Evolutionary conservation across 768 basidiomycete species (phyloP).

Genomic region (Boletus rubescentipes): DNA sequence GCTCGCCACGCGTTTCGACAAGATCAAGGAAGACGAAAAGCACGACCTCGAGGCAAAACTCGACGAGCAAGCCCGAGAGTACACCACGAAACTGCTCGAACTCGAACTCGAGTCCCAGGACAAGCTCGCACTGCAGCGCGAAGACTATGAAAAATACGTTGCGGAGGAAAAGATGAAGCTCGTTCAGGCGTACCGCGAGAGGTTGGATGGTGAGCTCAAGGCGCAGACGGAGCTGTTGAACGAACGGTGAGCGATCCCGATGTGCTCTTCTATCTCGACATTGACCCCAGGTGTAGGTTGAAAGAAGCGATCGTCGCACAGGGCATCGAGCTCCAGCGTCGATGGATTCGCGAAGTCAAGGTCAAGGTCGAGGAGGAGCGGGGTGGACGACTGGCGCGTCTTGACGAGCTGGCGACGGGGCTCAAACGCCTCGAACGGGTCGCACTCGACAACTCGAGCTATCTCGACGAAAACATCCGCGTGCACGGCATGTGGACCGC

Average conservation of each 20-base stretch:
- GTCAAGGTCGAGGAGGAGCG: slow-evolving; percentile 95
- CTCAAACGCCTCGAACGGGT: slow-evolving; percentile 90
- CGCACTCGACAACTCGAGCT: slow-evolving; percentile 85
- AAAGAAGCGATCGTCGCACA: slow-evolving; percentile 95
- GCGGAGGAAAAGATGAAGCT: slow-evolving; percentile 74
- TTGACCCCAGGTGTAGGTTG: slow-evolving; percentile 48
- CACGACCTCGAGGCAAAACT: slow-evolving; percentile 60
- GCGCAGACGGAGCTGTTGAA: slow-evolving; percentile 93
- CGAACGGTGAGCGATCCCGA: slow-evolving; percentile 64
- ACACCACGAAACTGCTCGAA: slow-evolving; percentile 75
- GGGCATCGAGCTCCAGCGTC: slow-evolving; percentile 94
- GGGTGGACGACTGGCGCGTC: slow-evolving; percentile 89
- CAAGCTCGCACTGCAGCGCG: slow-evolving; percentile 81
- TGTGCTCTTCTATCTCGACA: not conserved
- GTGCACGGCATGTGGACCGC: slow-evolving; percentile 93
- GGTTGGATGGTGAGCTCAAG: slow-evolving; percentile 80
- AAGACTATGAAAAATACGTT: slow-evolving; percentile 79
- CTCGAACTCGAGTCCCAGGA: slow-evolving; percentile 85
- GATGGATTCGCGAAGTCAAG: slow-evolving; percentile 97
- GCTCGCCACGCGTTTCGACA: slow-evolving; percentile 74
- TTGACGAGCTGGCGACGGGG: slow-evolving; percentile 88
- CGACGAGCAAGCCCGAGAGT: slow-evolving; percentile 84
- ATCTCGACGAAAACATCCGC: slow-evolving; percentile 92
- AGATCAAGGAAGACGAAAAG: slow-evolving; percentile 78
- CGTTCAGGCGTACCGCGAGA: slow-evolving; percentile 78